Evolutionary conservation across 768 basidiomycete species (phyloP).

Genomic region (Suillus ampliporus): DNA sequence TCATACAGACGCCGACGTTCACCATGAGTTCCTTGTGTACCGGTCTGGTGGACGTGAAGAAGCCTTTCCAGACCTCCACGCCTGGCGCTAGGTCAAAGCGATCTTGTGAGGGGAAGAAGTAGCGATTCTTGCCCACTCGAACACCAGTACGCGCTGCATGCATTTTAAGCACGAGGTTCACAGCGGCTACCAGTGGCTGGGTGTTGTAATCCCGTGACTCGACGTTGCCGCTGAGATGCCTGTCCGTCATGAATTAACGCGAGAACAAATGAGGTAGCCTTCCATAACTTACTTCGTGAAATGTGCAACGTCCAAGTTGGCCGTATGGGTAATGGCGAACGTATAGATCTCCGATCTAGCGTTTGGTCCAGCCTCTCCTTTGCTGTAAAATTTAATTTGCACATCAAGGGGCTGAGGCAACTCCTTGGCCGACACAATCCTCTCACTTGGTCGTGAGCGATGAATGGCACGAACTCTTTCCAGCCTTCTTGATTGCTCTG

Average conservation of each 20-base stretch:
- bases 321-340: constrained; percentile 40
- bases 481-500: constrained; percentile 42
- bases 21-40: constrained; percentile 55
- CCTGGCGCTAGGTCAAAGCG: constrained; percentile 39
- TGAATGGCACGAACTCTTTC: constrained; percentile 37
- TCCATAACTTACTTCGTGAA: constrained; percentile 39
- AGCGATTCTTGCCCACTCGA: constrained; percentile 55
- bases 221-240: constrained; percentile 46
- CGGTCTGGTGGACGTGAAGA: constrained; percentile 57
- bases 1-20: constrained; percentile 60
- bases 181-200: constrained; percentile 47
- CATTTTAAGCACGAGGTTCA: constrained; percentile 53
- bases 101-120: constrained; percentile 49
- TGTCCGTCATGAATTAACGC: constrained; percentile 25
- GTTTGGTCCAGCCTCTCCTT: constrained; percentile 42
- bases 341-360: constrained; percentile 41
- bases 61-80: constrained; percentile 52
- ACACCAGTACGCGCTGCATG: constrained; percentile 50
- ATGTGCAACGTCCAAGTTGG: constrained; percentile 35
- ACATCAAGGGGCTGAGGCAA: constrained; percentile 45
- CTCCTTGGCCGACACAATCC: constrained; percentile 45
- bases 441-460: constrained; percentile 49
- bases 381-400: constrained; percentile 43
- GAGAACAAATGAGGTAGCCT: neutral
- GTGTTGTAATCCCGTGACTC: constrained; percentile 46